A percentile compares a stretch with the other conserved stretches of the same genome.
phyloP scores from a whole-genome alignment of 2,329 filamentous ascomycete species.

The Colletotrichum neosansevieriae region DNA sequence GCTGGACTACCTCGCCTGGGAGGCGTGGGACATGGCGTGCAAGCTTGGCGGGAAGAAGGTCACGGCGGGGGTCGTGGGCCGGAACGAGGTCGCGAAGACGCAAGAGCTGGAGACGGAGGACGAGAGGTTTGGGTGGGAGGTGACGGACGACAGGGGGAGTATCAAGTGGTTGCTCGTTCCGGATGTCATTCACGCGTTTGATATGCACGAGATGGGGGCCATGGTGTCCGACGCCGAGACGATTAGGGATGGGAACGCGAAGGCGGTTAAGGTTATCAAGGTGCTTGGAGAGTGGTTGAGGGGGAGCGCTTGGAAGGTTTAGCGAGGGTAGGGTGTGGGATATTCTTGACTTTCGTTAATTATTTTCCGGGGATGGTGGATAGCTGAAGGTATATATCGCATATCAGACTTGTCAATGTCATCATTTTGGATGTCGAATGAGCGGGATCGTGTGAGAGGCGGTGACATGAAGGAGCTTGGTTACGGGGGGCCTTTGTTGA shows the following conservation, averaged over 20 bases:
- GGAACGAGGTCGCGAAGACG: conserved; percentile 35
- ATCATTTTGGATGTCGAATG: background rate
- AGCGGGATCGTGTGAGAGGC: too few relatives aligned
- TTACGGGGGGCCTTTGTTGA: too few relatives aligned
- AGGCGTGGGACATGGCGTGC: conserved; percentile 41
- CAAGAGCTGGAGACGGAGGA: conserved; percentile 45
- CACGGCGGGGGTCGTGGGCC: conserved; percentile 26
- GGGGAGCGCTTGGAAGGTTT: conserved; percentile 46
- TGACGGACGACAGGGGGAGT: conserved; percentile 43
- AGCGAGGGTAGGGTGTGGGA: background rate
- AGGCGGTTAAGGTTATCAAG: conserved; percentile 48
- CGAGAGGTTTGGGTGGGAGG: conserved; percentile 53
- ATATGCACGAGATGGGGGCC: conserved; percentile 47
- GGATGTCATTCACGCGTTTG: conserved; percentile 56
- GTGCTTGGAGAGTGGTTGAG: conserved; percentile 48
- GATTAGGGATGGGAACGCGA: conserved; percentile 46
- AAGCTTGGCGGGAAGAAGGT: conserved; percentile 40
- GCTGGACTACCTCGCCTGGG: conserved; percentile 50
- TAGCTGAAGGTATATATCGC: background rate
- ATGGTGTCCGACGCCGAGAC: conserved; percentile 48
- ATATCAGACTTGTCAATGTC: background rate
- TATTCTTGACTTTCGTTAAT: background rate
- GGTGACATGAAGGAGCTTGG: too few relatives aligned
- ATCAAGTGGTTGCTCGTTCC: conserved; percentile 58
- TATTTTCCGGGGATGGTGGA: background rate